Percentiles rank a stretch among this genome's conserved stretches.
Conservation (phyloP, 2,329 filamentous ascomycete species). For the Ascochyta rabiei region DNA sequence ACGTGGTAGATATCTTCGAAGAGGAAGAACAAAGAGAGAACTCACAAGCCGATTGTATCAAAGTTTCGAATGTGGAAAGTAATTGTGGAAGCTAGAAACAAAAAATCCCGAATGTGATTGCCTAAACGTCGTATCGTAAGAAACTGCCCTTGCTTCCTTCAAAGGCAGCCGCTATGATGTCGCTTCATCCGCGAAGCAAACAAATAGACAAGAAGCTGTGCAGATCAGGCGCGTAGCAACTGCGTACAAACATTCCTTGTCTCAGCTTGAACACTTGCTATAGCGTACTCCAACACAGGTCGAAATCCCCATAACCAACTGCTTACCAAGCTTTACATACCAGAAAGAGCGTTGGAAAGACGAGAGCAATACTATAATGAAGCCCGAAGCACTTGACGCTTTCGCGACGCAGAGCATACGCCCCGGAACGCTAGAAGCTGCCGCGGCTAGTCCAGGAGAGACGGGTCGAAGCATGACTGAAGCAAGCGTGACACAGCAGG, state of each 20-base stretch:
- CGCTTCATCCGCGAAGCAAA: constrained; percentile 1
- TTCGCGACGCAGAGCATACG: constrained; percentile 26
- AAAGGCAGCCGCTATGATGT: background rate
- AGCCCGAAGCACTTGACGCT: constrained; percentile 24
- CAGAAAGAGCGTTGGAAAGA: background rate
- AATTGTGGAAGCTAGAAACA: background rate
- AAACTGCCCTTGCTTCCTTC: background rate
- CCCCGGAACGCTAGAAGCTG: constrained; percentile 25
- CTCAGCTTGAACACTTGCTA: background rate
- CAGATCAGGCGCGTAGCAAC: background rate
- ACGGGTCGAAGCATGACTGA: background rate
- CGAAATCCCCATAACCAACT: background rate
- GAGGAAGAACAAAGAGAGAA: too few relatives aligned
- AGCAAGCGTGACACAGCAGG: background rate
- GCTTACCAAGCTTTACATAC: background rate
- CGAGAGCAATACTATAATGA: constrained; percentile 10
- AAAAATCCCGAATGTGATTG: background rate
- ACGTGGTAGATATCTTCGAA: too few relatives aligned
- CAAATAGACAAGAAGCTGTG: background rate
- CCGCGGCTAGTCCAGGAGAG: background rate
- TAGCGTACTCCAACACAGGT: background rate
- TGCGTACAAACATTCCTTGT: background rate
- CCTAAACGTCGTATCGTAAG: too few relatives aligned
- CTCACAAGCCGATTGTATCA: too few relatives aligned
- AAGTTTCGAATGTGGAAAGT: background rate